Base-by-base conservation (phyloP, 352 stramenopile genomes). In the Phytophthora sp. region DNA sequence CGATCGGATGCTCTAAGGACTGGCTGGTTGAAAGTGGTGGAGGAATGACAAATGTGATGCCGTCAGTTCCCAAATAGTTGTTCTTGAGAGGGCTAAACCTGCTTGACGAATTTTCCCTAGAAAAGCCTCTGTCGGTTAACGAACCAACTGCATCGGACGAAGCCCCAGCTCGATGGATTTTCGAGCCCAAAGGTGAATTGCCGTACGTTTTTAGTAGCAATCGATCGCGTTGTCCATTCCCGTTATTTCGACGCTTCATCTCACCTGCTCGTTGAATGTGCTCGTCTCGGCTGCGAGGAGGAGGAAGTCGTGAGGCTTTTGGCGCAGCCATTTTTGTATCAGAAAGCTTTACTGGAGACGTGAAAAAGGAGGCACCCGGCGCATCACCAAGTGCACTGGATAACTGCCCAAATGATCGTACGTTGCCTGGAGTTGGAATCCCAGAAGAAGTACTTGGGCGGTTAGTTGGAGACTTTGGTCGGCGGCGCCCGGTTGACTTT, bases 171-270 rank as follows among this genome's bases (percentile, higher is more conserved):
- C 65, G 39, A 15, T 77, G 32, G 15, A 51, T 39, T 35, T 72
- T 63, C 12, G 39, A 52, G 37, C 70, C 18, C 44, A 54, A 26
- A 58, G 58, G 63, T 35, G 52, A 17, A 5, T 48, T 74, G 21
- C 79, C 80, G 49, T 89, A 89, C 13, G 77, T 89, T 60, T 79
- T 76, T 35, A 81, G 35, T 11, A 89, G 32, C 18, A 78, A 32
- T 4, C 64, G 69, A 31, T 89, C 73, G n/a, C 80, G 75, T 53
- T 83, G 69, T 39, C 69, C 75, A 9, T 43, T 75, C 0, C 49
- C 57, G 42, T 82, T 87, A n/a, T 67, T 70, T n/a, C 66, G 61
- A 9, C 69, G 66, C 54, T 77, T 79, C 21, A 66, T 49, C 15
- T 59, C 61, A 6, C 63, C 53, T 39, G 56, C 58, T 43, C 72